Base-by-base conservation (phyloP, 2,329 filamentous ascomycete species). In the Aspergillus versicolor region DNA sequence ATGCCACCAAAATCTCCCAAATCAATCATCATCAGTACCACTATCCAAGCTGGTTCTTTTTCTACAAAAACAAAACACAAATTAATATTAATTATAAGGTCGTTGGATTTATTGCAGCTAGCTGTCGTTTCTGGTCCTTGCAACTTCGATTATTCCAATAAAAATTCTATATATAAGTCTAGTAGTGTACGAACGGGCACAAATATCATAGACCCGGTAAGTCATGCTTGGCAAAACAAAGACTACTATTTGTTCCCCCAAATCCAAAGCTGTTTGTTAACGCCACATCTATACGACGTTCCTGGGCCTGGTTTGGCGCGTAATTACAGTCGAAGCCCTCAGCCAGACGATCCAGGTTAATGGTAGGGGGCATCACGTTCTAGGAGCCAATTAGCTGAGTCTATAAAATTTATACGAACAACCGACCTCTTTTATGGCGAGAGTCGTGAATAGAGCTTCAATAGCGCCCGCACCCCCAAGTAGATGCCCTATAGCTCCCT, bases 241-340 rank as follows among this genome's bases (percentile, higher is more conserved):
- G 78, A 53, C 87, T 92, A 42, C 93, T 92, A 77, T 99, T 99
- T 1, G 93, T 97, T 15, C 94, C 94, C 11, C 94, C 94, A 77
- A 99, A 99, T 0, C 94, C 94, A 76, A 99, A 99, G 71, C 93
- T 97, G 69, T 99, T 99, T 3, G 91, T 94, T 57, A 99, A 67
- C 5, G 90, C 90, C 21, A 93, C 88, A 56, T 85, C 78, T 11
- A 97, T 84, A 2, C 80, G 71, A 63, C 85, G 87, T 52, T 88
- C 74, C 73, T 97, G 92, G 0, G 91, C 82, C 45, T 79, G 70
- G 4, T 86, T 80, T 0, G 92, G 85, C 3, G 96, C 87, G 72
- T 97, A 93, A 70, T 97, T 97, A 77, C 93, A 96, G 61, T 86
- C 78, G 53, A 90, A 88, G 4, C 86, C 82, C 56, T 79, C 80